These are phyloP conservation scores for Pseudocercospora crystallina DNA, from an alignment of 2,329 filamentous ascomycete species.

Conservation along the genomic window DNA sequence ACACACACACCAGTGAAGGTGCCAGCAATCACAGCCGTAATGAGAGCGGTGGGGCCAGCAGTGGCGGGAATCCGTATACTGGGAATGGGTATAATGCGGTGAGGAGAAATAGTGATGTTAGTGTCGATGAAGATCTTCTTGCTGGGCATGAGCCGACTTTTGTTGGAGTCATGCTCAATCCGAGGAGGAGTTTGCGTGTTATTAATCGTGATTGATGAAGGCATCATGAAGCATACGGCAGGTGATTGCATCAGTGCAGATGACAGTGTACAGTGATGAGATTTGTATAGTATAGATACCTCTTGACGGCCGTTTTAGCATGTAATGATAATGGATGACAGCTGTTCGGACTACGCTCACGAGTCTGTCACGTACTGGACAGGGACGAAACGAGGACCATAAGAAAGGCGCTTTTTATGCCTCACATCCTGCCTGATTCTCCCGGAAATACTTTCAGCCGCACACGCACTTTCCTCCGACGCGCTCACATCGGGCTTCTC, in stretches of 20 bases:
- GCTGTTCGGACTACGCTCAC: too few species aligned
- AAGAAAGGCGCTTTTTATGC: too few species aligned
- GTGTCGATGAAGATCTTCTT: slow-evolving; percentile 61
- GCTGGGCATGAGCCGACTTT: slow-evolving; percentile 68
- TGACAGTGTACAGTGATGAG: neutral
- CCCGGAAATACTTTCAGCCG: too few species aligned
- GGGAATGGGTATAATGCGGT: slow-evolving; percentile 29
- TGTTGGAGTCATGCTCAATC: slow-evolving; percentile 48
- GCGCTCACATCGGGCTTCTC: too few species aligned
- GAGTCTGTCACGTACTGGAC: too few species aligned
- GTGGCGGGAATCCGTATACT: slow-evolving; percentile 30
- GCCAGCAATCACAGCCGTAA: slow-evolving; percentile 34
- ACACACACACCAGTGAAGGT: slow-evolving; percentile 34
- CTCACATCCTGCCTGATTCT: too few species aligned
- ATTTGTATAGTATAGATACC: too few species aligned
- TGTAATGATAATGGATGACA: too few species aligned
- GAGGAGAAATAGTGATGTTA: slow-evolving; percentile 45
- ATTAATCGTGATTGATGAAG: slow-evolving; percentile 23
- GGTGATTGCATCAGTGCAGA: neutral
- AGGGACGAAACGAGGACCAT: too few species aligned
- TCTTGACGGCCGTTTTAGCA: too few species aligned
- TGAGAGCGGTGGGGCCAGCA: slow-evolving; percentile 24
- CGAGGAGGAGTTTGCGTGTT: slow-evolving; percentile 55
- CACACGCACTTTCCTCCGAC: too few species aligned
- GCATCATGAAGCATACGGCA: slow-evolving; percentile 1